A percentile compares a stretch with the other conserved stretches of the same genome.
phyloP scores from a whole-genome alignment of 169 alveolate genomes.

The Eimeria zaria region DNA sequence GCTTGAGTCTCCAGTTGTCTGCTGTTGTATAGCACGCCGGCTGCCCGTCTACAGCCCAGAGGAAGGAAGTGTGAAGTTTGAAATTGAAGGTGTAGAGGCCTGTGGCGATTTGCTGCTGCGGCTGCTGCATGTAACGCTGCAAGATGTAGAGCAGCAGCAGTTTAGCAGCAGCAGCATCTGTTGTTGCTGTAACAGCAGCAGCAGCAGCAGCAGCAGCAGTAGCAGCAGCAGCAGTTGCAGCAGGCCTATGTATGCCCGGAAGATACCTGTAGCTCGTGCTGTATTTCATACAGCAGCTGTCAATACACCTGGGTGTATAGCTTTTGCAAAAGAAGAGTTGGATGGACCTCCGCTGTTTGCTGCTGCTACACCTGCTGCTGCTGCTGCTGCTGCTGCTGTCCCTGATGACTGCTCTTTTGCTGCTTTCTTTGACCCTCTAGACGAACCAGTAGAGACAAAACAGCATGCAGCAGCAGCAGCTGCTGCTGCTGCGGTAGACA shows the following conservation, averaged over 20 bases:
- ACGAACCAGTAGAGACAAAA: background rate
- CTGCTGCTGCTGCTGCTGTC: background rate
- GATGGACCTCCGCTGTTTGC: slow-evolving; percentile 63
- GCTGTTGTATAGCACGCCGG: slow-evolving; percentile 7
- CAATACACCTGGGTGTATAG: slow-evolving; percentile 11
- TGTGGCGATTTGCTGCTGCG: slow-evolving; percentile 67
- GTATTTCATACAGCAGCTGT: slow-evolving; percentile 49
- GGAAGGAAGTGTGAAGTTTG: slow-evolving; percentile 58
- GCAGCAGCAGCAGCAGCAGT: background rate
- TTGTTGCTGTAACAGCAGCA: background rate
- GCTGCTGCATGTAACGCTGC: slow-evolving; percentile 51
- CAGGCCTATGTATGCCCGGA: background rate
- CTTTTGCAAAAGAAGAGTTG: slow-evolving; percentile 18
- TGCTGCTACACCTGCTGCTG: background rate
- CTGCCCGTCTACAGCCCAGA: slow-evolving; percentile 52
- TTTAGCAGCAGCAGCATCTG: background rate
- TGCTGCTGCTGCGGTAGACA: background rate
- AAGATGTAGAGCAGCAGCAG: slow-evolving; percentile 14
- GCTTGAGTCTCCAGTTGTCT: background rate
- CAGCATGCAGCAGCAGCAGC: slow-evolving; percentile 3
- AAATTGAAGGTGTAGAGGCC: slow-evolving; percentile 22
- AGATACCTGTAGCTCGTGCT: slow-evolving; percentile 32
- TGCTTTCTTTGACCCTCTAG: slow-evolving; percentile 52
- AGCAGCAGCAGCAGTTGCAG: slow-evolving; percentile 17
- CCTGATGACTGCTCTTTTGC: slow-evolving; percentile 74